Evolutionary conservation across 2,329 filamentous ascomycete species (phyloP).

Genomic region (Chrysosporium keratinophilum): DNA sequence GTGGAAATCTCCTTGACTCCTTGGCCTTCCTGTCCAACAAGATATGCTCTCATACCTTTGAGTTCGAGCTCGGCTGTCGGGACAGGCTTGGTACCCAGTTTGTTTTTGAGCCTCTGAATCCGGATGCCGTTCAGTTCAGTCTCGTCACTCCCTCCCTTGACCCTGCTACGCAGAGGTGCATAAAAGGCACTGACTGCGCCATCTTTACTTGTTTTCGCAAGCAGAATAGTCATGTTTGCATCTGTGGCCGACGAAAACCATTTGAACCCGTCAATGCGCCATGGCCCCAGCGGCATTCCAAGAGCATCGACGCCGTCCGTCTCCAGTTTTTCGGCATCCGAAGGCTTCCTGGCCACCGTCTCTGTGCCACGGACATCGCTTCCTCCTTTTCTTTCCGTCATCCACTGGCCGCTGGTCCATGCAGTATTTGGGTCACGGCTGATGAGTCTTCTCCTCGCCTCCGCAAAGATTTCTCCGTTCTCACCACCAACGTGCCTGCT

Average conservation of each 20-base stretch:
- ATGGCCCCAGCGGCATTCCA: slow-evolving; percentile 43
- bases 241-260: slow-evolving; percentile 60
- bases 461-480: slow-evolving; percentile 18
- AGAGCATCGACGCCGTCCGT: slow-evolving; percentile 22
- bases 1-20: slow-evolving; percentile 59
- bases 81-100: slow-evolving; percentile 58
- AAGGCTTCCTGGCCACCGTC: slow-evolving; percentile 44
- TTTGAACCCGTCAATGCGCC: slow-evolving; percentile 55
- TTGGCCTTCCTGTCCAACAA: slow-evolving; percentile 55
- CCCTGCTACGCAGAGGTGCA: slow-evolving; percentile 47
- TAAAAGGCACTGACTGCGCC: slow-evolving; percentile 51
- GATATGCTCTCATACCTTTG: slow-evolving; percentile 51
- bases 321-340: slow-evolving; percentile 21
- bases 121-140: slow-evolving; percentile 53
- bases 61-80: slow-evolving; percentile 64
- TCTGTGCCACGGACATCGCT: slow-evolving; percentile 61
- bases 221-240: slow-evolving; percentile 52
- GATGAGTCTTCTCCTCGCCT: slow-evolving; percentile 32
- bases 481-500: slow-evolving; percentile 18
- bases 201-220: slow-evolving; percentile 46
- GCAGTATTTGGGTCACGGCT: slow-evolving; percentile 38
- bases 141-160: slow-evolving; percentile 14
- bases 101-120: slow-evolving; percentile 61
- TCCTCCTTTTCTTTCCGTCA: slow-evolving; percentile 61
- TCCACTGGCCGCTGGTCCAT: slow-evolving; percentile 69